Conservation (phyloP, 2,329 filamentous ascomycete genomes). For the Penicillium sp. region DNA sequence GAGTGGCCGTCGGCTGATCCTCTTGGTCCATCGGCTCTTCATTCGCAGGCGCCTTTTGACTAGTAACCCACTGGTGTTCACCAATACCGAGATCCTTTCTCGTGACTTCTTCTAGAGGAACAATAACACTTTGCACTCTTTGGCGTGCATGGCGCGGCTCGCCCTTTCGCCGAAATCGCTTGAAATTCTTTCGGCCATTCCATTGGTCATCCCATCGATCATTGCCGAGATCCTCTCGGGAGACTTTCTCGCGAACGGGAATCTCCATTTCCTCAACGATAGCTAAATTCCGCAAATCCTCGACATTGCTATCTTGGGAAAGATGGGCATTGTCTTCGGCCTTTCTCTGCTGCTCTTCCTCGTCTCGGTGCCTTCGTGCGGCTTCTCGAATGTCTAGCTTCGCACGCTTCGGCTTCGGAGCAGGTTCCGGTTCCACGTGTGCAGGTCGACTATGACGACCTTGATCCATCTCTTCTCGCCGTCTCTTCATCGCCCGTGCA, state of each 20-base stretch:
- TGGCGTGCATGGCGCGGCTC: constrained; percentile 37
- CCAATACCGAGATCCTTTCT: constrained; percentile 72
- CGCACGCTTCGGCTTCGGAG: constrained; percentile 52
- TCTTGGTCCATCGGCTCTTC: constrained; percentile 23
- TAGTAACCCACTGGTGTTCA: constrained; percentile 69
- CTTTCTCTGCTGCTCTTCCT: constrained; percentile 52
- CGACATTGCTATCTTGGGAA: constrained; percentile 63
- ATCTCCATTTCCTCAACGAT: constrained; percentile 77
- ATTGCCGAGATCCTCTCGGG: constrained; percentile 41
- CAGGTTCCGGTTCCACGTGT: constrained; percentile 26
- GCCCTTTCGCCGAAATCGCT: constrained; percentile 64
- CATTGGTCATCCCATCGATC: constrained; percentile 82
- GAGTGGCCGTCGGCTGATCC: constrained; percentile 4
- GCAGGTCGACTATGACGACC: constrained; percentile 39
- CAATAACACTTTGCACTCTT: constrained; percentile 59
- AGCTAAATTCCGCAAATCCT: constrained; percentile 70
- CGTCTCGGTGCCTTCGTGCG: constrained; percentile 55
- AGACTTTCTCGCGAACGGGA: constrained; percentile 32
- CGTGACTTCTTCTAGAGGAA: constrained; percentile 70
- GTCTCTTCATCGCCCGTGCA: constrained; percentile 75
- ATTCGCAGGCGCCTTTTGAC: constrained; percentile 28
- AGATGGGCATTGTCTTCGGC: constrained; percentile 57
- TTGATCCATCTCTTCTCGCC: constrained; percentile 63
- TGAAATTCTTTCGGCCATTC: constrained; percentile 97
- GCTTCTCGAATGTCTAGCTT: constrained; percentile 69